Evolutionary conservation across 768 basidiomycete species (phyloP).

Genomic region (Leccinum incarnatum): DNA sequence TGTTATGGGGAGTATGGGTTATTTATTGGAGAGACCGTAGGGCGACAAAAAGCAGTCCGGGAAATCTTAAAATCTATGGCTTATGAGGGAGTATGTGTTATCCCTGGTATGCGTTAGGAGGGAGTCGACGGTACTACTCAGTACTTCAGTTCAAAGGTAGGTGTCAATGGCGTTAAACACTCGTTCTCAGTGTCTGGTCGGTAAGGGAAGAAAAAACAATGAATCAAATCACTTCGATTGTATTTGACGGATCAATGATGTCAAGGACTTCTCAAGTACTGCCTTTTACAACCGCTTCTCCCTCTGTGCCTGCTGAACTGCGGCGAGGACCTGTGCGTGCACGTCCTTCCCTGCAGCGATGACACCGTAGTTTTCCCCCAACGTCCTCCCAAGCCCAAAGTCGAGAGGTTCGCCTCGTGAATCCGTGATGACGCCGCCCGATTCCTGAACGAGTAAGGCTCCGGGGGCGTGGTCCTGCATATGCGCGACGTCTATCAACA

Average conservation of each 20-base stretch:
- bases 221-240: not conserved
- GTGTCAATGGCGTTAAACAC: too few species aligned
- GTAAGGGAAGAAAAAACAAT: not conserved
- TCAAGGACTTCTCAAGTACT: too few species aligned
- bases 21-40: too few species aligned
- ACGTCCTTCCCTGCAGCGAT: slow-evolving; percentile 76
- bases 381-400: slow-evolving; percentile 82
- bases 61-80: too few species aligned
- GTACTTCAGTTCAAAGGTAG: too few species aligned
- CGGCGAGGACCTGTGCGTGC: slow-evolving; percentile 67
- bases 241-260: not conserved
- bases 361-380: slow-evolving; percentile 85
- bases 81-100: too few species aligned
- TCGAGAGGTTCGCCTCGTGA: slow-evolving; percentile 74
- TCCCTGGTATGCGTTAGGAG: too few species aligned
- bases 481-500: not conserved
- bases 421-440: slow-evolving; percentile 84
- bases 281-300: slow-evolving; percentile 17
- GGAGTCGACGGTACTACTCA: too few species aligned
- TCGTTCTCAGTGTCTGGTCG: not conserved
- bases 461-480: slow-evolving; percentile 91
- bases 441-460: slow-evolving; percentile 78
- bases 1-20: too few species aligned
- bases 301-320: slow-evolving; percentile 59
- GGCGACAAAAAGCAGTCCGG: too few species aligned